Conservation (phyloP, 1,284 basidiomycete species). For the Ustilago hordei region DNA sequence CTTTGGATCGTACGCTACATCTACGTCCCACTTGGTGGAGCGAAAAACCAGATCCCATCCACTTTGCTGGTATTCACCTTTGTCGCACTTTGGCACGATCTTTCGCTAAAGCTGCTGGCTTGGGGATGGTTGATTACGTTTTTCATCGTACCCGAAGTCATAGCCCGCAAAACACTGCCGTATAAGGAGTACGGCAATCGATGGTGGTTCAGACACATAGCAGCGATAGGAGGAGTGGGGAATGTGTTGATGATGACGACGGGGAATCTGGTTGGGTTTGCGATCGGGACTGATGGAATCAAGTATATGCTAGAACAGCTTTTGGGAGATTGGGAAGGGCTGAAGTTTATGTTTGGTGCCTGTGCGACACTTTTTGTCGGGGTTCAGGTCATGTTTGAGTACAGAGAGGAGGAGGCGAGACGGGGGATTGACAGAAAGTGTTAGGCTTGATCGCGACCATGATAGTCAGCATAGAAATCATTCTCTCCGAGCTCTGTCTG, state of each 20-base stretch:
- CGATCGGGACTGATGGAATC: slow-evolving; percentile 87
- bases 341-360: slow-evolving; percentile 77
- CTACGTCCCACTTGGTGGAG: slow-evolving; percentile 91
- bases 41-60: slow-evolving; percentile 76
- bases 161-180: slow-evolving; percentile 75
- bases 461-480: too few relatives aligned
- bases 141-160: slow-evolving; percentile 89
- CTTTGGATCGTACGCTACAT: slow-evolving; percentile 90
- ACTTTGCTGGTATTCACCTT: slow-evolving; percentile 91
- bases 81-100: slow-evolving; percentile 98
- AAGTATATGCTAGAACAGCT: slow-evolving; percentile 79
- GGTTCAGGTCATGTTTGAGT: slow-evolving; percentile 84
- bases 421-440: slow-evolving; percentile 53
- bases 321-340: slow-evolving; percentile 77
- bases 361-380: slow-evolving; percentile 81
- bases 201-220: slow-evolving; percentile 87
- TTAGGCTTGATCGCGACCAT: slow-evolving; percentile 4
- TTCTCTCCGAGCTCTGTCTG: too few relatives aligned
- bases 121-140: slow-evolving; percentile 97
- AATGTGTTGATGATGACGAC: slow-evolving; percentile 92
- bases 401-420: slow-evolving; percentile 65
- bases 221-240: slow-evolving; percentile 83
- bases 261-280: slow-evolving; percentile 95
- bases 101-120: slow-evolving; percentile 85
- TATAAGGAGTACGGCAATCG: slow-evolving; percentile 77